Percentiles rank a stretch among this genome's conserved stretches.
Evolutionary conservation across 2,329 filamentous ascomycete genomes (phyloP).

Genomic region (Aspergillus proliferans): DNA sequence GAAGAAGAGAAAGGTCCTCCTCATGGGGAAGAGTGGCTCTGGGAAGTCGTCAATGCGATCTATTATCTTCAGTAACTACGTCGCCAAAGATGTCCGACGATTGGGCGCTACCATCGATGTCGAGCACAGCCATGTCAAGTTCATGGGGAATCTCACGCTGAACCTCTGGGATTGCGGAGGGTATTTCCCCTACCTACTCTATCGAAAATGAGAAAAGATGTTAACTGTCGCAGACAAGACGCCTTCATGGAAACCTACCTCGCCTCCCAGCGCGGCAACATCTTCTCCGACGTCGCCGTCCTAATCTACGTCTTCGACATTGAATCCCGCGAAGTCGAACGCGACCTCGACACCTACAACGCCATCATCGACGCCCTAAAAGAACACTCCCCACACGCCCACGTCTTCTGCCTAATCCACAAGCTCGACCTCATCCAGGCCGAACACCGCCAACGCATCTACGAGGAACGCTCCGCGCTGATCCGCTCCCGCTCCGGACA

Average conservation of each 20-base stretch:
- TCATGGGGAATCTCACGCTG: slow-evolving; percentile 92
- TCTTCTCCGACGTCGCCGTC: slow-evolving; percentile 93
- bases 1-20: slow-evolving; percentile 79
- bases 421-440: slow-evolving; percentile 96
- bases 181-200: slow-evolving; percentile 19
- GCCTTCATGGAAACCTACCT: slow-evolving; percentile 99
- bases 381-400: slow-evolving; percentile 74
- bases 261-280: slow-evolving; percentile 87
- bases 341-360: slow-evolving; percentile 86
- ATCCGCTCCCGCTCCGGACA: slow-evolving; percentile 68
- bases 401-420: slow-evolving; percentile 92
- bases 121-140: slow-evolving; percentile 96
- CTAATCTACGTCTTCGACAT: slow-evolving; percentile 99
- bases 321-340: slow-evolving; percentile 87
- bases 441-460: slow-evolving; percentile 70
- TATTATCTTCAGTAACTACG: slow-evolving; percentile 99
- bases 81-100: slow-evolving; percentile 87
- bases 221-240: slow-evolving; percentile 61
- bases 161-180: slow-evolving; percentile 99
- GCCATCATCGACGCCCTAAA: slow-evolving; percentile 82
- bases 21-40: slow-evolving; percentile 94
- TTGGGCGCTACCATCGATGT: slow-evolving; percentile 96
- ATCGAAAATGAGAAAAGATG: neutral
- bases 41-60: slow-evolving; percentile 98
- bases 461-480: slow-evolving; percentile 72